Base-by-base conservation (phyloP, 345 rosid genomes). In the Gossypium turneri region DNA sequence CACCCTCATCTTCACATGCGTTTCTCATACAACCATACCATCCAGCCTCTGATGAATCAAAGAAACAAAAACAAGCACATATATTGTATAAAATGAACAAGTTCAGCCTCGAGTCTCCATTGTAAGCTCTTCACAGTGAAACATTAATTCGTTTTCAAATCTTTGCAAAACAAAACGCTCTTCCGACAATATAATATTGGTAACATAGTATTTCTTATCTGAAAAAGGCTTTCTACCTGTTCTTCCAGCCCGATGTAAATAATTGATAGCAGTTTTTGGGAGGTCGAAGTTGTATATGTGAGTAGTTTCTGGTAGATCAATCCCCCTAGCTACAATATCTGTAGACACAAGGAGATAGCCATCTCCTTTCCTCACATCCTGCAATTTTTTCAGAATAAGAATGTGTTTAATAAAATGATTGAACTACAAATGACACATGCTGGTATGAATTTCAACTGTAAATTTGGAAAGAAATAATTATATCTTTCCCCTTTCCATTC, bases 221-320 rank as follows among this genome's bases (percentile, higher is more conserved):
- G 98, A 94, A 86, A 94, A 94, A 12, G 97, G 97, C 67, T 84
- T 92, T 79, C 98, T 90, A 70, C 97, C 94, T 77, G 98, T 84
- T 83, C 97, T 84, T 82, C 98, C 98, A 56, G 98, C 97, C 52
- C 94, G 85, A 80, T 94, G 97, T 69, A 94, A 87, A 86, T 94
- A 92, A 75, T 91, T 94, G 43, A 88, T 83, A 53, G 88, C 95
- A 67, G 88, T 83, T 85, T 86, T 88, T 19, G 98, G 98, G 63
- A 90, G 86, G 83, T 90, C 92, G 76, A 89, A 94, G 84, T 94
- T 94, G 89, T 87, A 94, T 61, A 94, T 88, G 57, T 92, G 97
- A 79, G 95, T 89, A 55, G 97, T 94, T 77, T 90, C 94, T 0
- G 93, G 92, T 69, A 94, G 87, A 81, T 94, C 97, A 56, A 94